A percentile compares a stretch with the other conserved stretches of the same genome.
These are phyloP conservation scores for Podila epicladia DNA, from an alignment of 192 early-diverging fungal species.

Conservation along the genomic window DNA sequence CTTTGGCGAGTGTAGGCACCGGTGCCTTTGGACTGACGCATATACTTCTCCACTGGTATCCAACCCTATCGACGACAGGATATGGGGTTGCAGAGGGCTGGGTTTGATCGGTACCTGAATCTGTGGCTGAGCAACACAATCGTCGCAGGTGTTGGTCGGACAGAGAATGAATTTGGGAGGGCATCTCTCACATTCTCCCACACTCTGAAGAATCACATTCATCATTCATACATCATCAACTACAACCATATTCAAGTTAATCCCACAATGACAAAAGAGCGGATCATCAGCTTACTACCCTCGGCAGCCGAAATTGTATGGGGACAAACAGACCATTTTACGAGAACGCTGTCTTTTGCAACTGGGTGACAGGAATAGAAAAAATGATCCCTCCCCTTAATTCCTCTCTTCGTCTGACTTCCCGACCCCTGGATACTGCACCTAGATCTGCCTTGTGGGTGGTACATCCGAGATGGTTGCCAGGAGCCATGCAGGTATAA, in stretches of 20 bases:
- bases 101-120: too few species aligned
- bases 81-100: too few species aligned
- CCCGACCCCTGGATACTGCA: slow-evolving; percentile 12
- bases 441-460: slow-evolving; percentile 53
- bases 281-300: slow-evolving; percentile 60
- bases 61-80: too few species aligned
- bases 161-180: background rate
- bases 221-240: background rate
- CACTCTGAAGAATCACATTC: too few species aligned
- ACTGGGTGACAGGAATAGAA: background rate
- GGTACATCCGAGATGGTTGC: slow-evolving; percentile 42
- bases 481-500: slow-evolving; percentile 49
- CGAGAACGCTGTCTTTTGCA: background rate
- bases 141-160: too few species aligned
- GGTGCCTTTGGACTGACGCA: too few species aligned
- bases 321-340: background rate
- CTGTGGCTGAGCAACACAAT: too few species aligned
- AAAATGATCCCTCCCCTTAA: background rate
- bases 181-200: background rate
- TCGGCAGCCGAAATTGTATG: slow-evolving; percentile 63
- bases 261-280: slow-evolving; percentile 3
- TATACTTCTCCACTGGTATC: too few species aligned
- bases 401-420: background rate
- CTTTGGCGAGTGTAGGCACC: too few species aligned
- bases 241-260: too few species aligned